Evolutionary conservation across 2,329 filamentous ascomycete species (phyloP), one percentile per base, ranked within the genome.

Genomic region (Myriangium duriaei): DNA sequence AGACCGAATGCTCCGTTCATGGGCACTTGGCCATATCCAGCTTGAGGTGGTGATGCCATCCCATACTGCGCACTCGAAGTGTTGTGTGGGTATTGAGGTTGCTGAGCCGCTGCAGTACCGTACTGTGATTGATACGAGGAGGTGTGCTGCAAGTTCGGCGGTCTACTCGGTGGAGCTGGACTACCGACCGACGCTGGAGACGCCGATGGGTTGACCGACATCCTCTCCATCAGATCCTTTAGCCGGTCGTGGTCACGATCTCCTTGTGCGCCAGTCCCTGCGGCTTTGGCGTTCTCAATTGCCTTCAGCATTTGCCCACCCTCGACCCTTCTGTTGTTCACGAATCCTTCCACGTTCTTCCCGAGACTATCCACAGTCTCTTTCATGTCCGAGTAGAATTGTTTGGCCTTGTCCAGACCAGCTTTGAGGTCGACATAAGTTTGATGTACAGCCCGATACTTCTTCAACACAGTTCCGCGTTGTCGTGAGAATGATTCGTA

Each of bases 271-370:
- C 64, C 62, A 26, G 64, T 79, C 35, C 70, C 74, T 4, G 74
- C 71, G 13, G 29, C 17, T 51, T 79, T 79, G 35, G 81, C 76
- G 48, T 81, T 77, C 58, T 94, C 86, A 45, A 98, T 98, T 49
- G 86, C 81, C 48, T 75, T 77, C 24, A 98, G 72, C 4, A 98
- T 71, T 55, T 94, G 84, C 0, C 85, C 84, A 3, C 91, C 91
- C 63, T 98, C 91, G 1, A 83, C 80, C 43, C 87, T 70, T 36
- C 91, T 75, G 58, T 98, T 98, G 64, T 86, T 92, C 47, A 98
- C 87, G 60, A 98, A 98, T 0, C 81, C 82, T 47, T 96, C 88
- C 1, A 98, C 91, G 51, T 98, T 98, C 70, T 94, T 91, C 51
- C 86, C 77, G 29, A 95, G 65, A 54, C 83, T 94, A 47, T 88